Evolutionary conservation across 345 rosid species (phyloP).

Genomic region (Populus pruinosa): DNA sequence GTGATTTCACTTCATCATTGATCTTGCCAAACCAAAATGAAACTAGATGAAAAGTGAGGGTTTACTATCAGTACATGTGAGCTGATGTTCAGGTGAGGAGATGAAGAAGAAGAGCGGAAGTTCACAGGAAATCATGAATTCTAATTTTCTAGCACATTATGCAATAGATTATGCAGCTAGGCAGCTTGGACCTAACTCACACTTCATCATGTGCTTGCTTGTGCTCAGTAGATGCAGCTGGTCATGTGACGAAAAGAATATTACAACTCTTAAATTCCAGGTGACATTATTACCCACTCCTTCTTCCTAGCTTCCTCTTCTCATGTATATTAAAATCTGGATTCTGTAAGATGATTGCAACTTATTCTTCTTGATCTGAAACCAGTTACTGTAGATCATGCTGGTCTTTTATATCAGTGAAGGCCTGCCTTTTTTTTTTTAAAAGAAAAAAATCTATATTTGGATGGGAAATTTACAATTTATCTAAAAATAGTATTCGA

Average conservation of each 20-base stretch:
- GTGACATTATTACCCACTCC: background rate
- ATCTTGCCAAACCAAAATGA: no score
- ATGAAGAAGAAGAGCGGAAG: background rate
- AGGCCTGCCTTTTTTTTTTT: no score
- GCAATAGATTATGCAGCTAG: background rate
- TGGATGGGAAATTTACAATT: no score
- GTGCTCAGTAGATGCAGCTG: background rate
- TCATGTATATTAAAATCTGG: no score
- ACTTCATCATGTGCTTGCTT: background rate
- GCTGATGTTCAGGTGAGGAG: background rate
- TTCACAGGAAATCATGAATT: background rate
- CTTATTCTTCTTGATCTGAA: no score
- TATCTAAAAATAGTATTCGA: no score
- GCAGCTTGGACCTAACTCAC: background rate
- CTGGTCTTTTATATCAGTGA: no score
- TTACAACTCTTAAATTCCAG: conserved; percentile 4
- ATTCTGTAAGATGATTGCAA: no score
- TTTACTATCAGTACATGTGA: background rate
- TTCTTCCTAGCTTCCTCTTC: background rate
- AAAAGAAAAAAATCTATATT: no score
- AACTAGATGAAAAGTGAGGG: no score
- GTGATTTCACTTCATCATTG: no score
- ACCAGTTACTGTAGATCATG: no score
- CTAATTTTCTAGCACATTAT: background rate
- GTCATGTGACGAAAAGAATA: conserved; percentile 1